phyloP scores from a whole-genome alignment of 495 filamentous ascomycete genomes.

The Penicillium pulvis region DNA sequence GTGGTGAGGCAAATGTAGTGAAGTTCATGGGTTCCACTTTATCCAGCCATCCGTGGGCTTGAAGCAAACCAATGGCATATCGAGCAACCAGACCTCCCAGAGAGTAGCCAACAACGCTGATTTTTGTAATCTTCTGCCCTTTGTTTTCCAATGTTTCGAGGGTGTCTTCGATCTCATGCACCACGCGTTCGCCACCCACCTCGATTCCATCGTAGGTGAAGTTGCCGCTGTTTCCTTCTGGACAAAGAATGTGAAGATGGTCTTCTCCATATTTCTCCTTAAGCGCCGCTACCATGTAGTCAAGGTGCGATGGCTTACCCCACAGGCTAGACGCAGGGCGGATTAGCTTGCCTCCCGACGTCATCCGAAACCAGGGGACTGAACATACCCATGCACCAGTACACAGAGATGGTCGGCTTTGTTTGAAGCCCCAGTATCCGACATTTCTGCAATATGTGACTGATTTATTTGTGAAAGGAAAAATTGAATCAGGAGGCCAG shows the following conservation, averaged over 20 bases:
- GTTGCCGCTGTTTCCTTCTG: conserved; percentile 76
- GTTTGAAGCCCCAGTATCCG: conserved; percentile 13
- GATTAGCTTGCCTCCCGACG: conserved; percentile 12
- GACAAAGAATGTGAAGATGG: conserved; percentile 69
- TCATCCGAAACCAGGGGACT: conserved; percentile 14
- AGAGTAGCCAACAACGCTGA: conserved; percentile 89
- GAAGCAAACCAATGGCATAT: conserved; percentile 84
- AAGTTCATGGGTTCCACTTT: conserved; percentile 86
- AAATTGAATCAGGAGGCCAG: not conserved
- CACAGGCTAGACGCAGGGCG: conserved; percentile 61
- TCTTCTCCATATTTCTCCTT: conserved; percentile 64
- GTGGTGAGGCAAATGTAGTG: conserved; percentile 87
- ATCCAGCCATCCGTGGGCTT: conserved; percentile 77
- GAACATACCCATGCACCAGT: conserved; percentile 86
- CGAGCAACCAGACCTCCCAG: conserved; percentile 84
- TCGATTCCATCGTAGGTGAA: conserved; percentile 97
- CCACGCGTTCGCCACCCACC: conserved; percentile 83
- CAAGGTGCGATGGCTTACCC: conserved; percentile 88
- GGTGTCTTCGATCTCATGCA: conserved; percentile 82
- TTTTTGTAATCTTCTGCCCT: conserved; percentile 73
- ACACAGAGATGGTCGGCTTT: conserved; percentile 79
- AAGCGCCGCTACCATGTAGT: conserved; percentile 67
- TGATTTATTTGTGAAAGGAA: not conserved
- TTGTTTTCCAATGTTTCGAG: conserved; percentile 61
- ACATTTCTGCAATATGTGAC: conserved; percentile 2